phyloP scores from a whole-genome alignment of 139 green algal species.

The Picochlorum sp. region DNA sequence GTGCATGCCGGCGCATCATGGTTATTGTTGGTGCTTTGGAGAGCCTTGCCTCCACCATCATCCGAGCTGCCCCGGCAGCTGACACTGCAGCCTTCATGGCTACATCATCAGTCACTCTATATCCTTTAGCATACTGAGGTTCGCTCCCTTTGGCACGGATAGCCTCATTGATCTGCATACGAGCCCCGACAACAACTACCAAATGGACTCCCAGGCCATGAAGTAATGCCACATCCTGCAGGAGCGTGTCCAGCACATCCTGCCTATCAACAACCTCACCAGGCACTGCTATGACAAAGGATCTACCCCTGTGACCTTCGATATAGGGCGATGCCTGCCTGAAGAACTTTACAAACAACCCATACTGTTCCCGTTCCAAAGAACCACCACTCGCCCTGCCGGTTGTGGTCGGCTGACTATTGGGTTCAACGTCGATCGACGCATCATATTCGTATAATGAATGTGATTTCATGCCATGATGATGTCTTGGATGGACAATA shows the following conservation, averaged over 20 bases:
- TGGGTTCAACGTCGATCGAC: no score
- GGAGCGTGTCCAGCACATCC: slow-evolving; percentile 20
- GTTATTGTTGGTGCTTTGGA: slow-evolving; percentile 46
- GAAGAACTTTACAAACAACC: slow-evolving; percentile 38
- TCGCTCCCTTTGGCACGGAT: slow-evolving; percentile 10
- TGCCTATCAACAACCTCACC: slow-evolving; percentile 48
- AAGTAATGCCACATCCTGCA: slow-evolving; percentile 76
- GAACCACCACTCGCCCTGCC: slow-evolving; percentile 27
- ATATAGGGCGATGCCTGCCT: slow-evolving; percentile 82
- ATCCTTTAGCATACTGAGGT: slow-evolving; percentile 50
- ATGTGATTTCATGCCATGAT: no score
- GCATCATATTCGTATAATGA: no score
- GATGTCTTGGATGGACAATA: no score
- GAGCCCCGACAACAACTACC: slow-evolving; percentile 76
- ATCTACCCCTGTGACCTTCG: slow-evolving; percentile 67
- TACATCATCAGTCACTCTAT: slow-evolving; percentile 66
- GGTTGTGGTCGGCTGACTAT: no score
- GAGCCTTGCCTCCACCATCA: slow-evolving; percentile 71
- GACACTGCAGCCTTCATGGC: slow-evolving; percentile 26
- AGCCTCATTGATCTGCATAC: slow-evolving; percentile 39
- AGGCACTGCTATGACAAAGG: slow-evolving; percentile 91
- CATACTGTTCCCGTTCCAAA: slow-evolving; percentile 26
- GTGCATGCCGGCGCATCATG: slow-evolving; percentile 20
- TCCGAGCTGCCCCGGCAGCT: slow-evolving; percentile 32
- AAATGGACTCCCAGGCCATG: slow-evolving; percentile 79